These are phyloP conservation scores for Penicillium glabrum DNA, from an alignment of 2,329 filamentous ascomycete genomes.

Conservation along the genomic window DNA sequence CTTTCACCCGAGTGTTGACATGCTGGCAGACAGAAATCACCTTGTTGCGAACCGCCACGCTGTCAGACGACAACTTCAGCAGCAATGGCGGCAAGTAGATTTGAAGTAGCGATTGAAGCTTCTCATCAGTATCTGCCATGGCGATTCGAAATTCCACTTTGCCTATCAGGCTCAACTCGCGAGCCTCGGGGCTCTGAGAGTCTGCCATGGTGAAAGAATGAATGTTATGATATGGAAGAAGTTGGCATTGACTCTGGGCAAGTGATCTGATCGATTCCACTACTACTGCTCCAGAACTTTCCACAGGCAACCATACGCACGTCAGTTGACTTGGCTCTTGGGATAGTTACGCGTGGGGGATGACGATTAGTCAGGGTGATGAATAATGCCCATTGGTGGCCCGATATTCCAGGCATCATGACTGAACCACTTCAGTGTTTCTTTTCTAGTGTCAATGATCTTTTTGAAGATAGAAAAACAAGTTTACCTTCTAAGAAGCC, in stretches of 20 bases:
- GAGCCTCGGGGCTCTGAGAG: slow-evolving; percentile 48
- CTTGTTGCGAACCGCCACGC: slow-evolving; percentile 77
- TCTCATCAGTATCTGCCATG: slow-evolving; percentile 78
- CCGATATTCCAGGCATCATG: neutral
- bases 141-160: slow-evolving; percentile 84
- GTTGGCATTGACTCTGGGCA: neutral
- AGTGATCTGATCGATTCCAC: neutral
- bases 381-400: neutral
- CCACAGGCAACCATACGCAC: slow-evolving; percentile 12
- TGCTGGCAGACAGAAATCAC: slow-evolving; percentile 71
- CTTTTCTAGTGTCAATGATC: too few species aligned
- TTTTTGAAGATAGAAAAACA: too few species aligned
- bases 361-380: slow-evolving; percentile 9
- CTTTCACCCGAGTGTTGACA: slow-evolving; percentile 64
- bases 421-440: neutral
- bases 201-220: slow-evolving; percentile 30
- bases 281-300: neutral
- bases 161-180: slow-evolving; percentile 78
- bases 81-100: slow-evolving; percentile 79
- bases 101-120: slow-evolving; percentile 74
- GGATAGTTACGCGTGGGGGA: slow-evolving; percentile 2
- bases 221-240: neutral
- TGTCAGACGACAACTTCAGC: slow-evolving; percentile 80
- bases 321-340: slow-evolving; percentile 8
- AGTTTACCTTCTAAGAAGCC: too few species aligned